These are phyloP conservation scores for Leccinum broughii DNA, from an alignment of 768 basidiomycete genomes.

Conservation along the genomic window DNA sequence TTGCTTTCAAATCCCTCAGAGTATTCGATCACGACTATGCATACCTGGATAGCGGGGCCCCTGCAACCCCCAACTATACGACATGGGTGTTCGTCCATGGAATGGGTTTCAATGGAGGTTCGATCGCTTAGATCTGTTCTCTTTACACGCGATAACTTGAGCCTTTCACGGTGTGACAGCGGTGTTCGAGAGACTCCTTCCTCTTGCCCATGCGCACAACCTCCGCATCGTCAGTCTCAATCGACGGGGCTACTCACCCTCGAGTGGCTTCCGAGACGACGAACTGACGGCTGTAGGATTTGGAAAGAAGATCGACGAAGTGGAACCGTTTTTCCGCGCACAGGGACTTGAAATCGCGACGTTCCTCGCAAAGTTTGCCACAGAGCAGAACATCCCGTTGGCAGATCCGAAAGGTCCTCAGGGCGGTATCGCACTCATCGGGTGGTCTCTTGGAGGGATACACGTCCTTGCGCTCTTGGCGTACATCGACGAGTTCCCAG, in stretches of 20 bases:
- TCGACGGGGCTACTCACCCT: conserved; percentile 29
- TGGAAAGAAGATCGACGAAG: conserved; percentile 17
- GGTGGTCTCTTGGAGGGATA: conserved; percentile 22
- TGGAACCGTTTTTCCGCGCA: conserved; percentile 13
- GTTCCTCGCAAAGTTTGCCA: conserved; percentile 20
- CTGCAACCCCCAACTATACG: conserved; percentile 17
- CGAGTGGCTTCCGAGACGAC: conserved; percentile 21
- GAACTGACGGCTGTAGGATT: conserved; percentile 13
- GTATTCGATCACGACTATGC: conserved; percentile 19
- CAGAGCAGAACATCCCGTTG: conserved; percentile 15
- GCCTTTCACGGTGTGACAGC: not conserved
- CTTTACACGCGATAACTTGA: not conserved
- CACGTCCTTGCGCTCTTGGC: conserved; percentile 14
- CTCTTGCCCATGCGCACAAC: conserved; percentile 21
- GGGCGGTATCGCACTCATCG: conserved; percentile 19
- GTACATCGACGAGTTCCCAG: conserved; percentile 14
- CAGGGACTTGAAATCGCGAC: conserved; percentile 23
- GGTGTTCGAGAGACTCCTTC: conserved; percentile 22
- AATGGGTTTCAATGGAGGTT: conserved; percentile 25
- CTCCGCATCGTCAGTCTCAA: conserved; percentile 27
- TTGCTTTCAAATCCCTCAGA: conserved; percentile 11
- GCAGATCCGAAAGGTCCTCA: conserved; percentile 2
- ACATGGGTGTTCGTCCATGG: conserved; percentile 27
- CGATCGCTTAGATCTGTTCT: not conserved
- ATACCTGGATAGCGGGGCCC: conserved; percentile 25